Base-by-base conservation (phyloP, 352 stramenopile genomes). In the Phytophthora quininea region DNA sequence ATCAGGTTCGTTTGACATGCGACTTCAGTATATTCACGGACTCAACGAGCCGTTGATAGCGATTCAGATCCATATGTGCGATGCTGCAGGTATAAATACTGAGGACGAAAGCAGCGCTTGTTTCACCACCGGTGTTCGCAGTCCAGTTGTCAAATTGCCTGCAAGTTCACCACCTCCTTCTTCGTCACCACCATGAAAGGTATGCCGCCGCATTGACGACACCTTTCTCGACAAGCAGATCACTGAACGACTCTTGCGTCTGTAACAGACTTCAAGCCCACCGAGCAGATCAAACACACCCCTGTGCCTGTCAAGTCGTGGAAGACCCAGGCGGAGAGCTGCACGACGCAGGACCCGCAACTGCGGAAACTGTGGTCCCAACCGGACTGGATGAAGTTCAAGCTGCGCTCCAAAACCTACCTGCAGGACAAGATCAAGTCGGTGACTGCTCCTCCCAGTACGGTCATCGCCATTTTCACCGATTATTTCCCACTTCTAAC, bases 321-420 rank as follows among this genome's bases (percentile, higher is more conserved):
- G 83, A 76, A 72, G 10, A 54, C 69, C 1, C 45, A 82, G 19
- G 84, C 82, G 10, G 76, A 75, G 8, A 73, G 60, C 15, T 89
- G 77, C 45, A 64, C 62, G 3, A 69, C 74, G 6, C 84, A 90
- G 54, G 43, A 64, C 12, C 43, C 72, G 19, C 62, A 67, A 43
- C 74, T 93, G 14, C 79, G 80, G 0, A 87, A 90, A 51, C 78
- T 93, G 65, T 95, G 86, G 86, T 72, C 71, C 2, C 83, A 95
- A 48, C 84, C 82, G 0, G 73, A 89, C 45, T 86, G 74, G 71
- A 56, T 74, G n/a, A 55, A 62, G 31, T 92, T 93, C 67, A 90
- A 89, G 58, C 61, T 95, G 14, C 84, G 84, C 37, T 81, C 76
- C 64, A 93, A 91, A 66, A 79, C 53, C 1, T 95, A 95, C 50